Evolutionary conservation across 768 basidiomycete species (phyloP), one percentile per base, ranked within the genome.

Genomic region (Tylopilus plumbeoviolaceoides): DNA sequence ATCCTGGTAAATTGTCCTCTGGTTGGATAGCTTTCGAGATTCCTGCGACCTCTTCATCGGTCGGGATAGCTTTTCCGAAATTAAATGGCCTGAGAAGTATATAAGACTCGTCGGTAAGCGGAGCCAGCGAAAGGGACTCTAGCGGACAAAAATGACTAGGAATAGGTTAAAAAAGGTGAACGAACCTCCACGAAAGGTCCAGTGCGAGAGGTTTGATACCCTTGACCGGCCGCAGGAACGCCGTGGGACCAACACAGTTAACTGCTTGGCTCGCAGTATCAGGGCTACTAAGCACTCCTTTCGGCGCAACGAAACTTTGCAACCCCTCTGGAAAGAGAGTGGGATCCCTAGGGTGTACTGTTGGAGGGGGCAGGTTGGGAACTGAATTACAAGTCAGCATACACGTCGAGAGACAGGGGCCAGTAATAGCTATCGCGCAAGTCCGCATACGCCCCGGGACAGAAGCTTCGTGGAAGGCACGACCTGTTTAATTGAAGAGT

Each of bases 161-260:
- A 31, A 31, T 5, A n/a, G 7, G 23, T 7, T 9, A 25, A 30
- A 49, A 20, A 33, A 49, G 47, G 45, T 31, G 47, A 47, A 72
- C 78, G 45, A 52, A 87, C 87, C 78, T 77, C 87, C 87, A 89
- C 14, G 83, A 82, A 46, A 90, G 69, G 30, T 80, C 75, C 14
- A 89, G 72, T 20, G 76, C 72, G 4, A 89, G 70, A 5, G 84
- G 73, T 50, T 79, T 76, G 20, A 81, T 64, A 2, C 86, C 86
- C 59, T 80, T 83, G 15, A 74, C 77, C 57, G 80, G 80, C 63
- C 75, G 79, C 57, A 87, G 58, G 50, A 75, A 62, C 12, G 47
- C 48, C 20, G 21, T 30, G 14, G 47, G 33, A 56, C 38, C 53
- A 21, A 53, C 18, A 20, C 43, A 17, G n/a, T 42, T 46, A 14